Evolutionary conservation across 768 basidiomycete genomes (phyloP).

Genomic region (Rhodotorula taiwanensis): DNA sequence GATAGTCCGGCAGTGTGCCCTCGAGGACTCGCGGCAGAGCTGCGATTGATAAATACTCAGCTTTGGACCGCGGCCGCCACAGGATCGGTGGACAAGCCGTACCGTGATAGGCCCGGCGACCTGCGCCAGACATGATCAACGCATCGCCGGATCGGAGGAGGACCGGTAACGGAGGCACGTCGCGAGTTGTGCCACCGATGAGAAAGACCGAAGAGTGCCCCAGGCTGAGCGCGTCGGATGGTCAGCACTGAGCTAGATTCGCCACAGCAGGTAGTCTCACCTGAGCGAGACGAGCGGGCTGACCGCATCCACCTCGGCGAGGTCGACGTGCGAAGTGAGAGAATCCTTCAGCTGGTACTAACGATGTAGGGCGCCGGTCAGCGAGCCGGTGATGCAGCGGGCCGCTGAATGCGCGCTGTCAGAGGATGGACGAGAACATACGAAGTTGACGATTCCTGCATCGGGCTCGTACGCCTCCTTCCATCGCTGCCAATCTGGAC

Average conservation of each 20-base stretch:
- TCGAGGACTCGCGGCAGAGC: conserved; percentile 85
- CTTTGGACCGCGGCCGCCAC: background rate
- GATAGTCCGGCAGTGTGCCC: conserved; percentile 58
- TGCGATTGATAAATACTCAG: conserved; percentile 39
- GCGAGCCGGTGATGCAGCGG: too few relatives aligned
- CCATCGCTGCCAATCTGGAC: conserved; percentile 69
- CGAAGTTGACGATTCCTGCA: conserved; percentile 94
- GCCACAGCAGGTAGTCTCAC: conserved; percentile 47
- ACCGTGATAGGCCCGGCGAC: conserved; percentile 90
- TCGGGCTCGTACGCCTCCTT: conserved; percentile 77
- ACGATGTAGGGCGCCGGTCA: background rate
- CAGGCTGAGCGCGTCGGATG: conserved; percentile 52
- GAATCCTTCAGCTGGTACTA: conserved; percentile 56
- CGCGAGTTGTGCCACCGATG: conserved; percentile 73
- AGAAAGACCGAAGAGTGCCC: conserved; percentile 86
- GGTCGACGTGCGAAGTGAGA: conserved; percentile 96
- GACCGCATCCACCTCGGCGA: conserved; percentile 85
- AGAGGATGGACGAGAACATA: conserved; percentile 75
- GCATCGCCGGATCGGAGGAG: conserved; percentile 85
- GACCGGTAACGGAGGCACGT: conserved; percentile 68
- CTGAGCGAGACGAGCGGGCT: conserved; percentile 90
- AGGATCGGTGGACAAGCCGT: conserved; percentile 32
- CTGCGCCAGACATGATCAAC: conserved; percentile 84
- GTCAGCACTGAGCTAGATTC: background rate
- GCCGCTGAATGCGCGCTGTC: too few relatives aligned